Evolutionary conservation across 495 filamentous ascomycete genomes (phyloP).

Genomic region (Entonaema liquescens): DNA sequence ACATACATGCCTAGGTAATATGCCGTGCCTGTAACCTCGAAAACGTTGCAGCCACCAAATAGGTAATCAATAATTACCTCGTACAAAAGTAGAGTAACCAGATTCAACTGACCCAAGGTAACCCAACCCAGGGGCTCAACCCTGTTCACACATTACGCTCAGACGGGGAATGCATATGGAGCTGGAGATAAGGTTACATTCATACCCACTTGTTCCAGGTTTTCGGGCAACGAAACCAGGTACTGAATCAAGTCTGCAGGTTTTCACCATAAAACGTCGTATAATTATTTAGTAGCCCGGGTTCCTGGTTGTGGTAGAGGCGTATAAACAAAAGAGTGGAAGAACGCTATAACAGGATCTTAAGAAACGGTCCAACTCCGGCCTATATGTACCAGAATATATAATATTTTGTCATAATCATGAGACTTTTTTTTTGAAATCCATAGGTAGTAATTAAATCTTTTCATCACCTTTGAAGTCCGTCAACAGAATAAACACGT

Average conservation of each 20-base stretch:
- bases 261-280: background rate
- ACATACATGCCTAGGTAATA: background rate
- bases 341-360: background rate
- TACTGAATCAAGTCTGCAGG: constrained; percentile 1
- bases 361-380: background rate
- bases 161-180: constrained; percentile 22
- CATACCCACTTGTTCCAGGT: constrained; percentile 21
- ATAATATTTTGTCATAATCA: background rate
- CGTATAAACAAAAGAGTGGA: background rate
- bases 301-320: background rate
- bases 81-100: background rate
- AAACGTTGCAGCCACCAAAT: background rate
- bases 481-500: too few species aligned
- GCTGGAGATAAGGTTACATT: constrained; percentile 12
- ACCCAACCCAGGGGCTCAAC: constrained; percentile 3
- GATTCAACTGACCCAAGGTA: background rate
- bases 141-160: constrained; percentile 18
- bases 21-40: background rate
- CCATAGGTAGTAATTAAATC: too few species aligned
- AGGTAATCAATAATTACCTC: background rate
- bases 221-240: constrained; percentile 16
- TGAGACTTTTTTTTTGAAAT: background rate
- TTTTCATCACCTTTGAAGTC: too few species aligned
- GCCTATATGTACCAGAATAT: background rate
- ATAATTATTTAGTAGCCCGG: background rate